Evolutionary conservation across 2,329 filamentous ascomycete species (phyloP).

Genomic region (Septoria petroselini): DNA sequence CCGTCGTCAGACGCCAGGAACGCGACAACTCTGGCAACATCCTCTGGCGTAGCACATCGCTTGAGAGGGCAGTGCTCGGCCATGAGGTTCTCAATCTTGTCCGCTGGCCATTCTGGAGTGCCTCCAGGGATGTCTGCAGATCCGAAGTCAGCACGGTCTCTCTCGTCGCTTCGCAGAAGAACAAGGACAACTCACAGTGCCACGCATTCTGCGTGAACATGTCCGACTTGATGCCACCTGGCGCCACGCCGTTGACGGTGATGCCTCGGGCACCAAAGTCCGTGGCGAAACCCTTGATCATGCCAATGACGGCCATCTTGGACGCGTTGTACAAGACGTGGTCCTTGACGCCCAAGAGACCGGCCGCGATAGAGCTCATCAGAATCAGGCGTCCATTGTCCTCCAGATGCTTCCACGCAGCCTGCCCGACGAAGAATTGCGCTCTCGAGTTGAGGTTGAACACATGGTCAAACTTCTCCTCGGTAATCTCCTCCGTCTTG

Average conservation of each 20-base stretch:
- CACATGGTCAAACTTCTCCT: conserved; percentile 69
- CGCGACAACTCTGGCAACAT: conserved; percentile 42
- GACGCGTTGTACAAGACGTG: conserved; percentile 69
- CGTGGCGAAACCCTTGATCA: conserved; percentile 68
- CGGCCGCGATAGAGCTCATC: conserved; percentile 68
- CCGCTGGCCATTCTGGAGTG: conserved; percentile 48
- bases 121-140: conserved; percentile 45
- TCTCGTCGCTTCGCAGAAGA: neutral
- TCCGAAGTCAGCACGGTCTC: neutral
- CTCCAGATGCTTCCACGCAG: conserved; percentile 68
- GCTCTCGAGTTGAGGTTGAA: conserved; percentile 66
- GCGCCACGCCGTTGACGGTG: conserved; percentile 70
- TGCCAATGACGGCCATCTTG: conserved; percentile 70
- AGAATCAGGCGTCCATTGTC: conserved; percentile 70
- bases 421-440: conserved; percentile 75
- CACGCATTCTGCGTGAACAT: conserved; percentile 60
- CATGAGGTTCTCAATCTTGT: conserved; percentile 52
- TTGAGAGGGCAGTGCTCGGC: conserved; percentile 50
- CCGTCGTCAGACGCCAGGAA: conserved; percentile 41
- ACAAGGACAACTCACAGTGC: conserved; percentile 22
- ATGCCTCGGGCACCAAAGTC: conserved; percentile 67
- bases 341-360: conserved; percentile 65
- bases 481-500: conserved; percentile 64
- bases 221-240: conserved; percentile 70
- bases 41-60: conserved; percentile 49